Percentiles rank a stretch among this genome's conserved stretches.
phyloP scores from a whole-genome alignment of 805 yeast species.

The Saccharomycopsis fermentans region DNA sequence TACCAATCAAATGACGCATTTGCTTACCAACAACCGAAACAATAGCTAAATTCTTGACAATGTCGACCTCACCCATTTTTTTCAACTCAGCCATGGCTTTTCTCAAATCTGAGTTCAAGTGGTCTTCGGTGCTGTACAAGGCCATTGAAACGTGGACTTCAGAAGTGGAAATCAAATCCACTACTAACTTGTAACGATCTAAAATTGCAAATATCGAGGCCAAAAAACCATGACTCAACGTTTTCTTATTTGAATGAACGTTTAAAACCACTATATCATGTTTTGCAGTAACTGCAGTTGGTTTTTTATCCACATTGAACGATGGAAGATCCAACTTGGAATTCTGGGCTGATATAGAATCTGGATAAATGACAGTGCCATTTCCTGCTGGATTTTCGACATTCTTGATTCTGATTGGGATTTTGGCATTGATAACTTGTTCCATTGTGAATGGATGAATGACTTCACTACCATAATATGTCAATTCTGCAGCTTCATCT shows the following conservation, averaged over 20 bases:
- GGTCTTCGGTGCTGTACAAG: conserved; percentile 65
- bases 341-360: conserved; percentile 78
- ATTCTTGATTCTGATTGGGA: conserved; percentile 93
- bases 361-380: conserved; percentile 93
- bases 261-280: conserved; percentile 85
- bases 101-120: conserved; percentile 41
- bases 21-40: conserved; percentile 93
- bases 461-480: conserved; percentile 96
- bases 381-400: conserved; percentile 88
- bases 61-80: conserved; percentile 79
- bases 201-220: conserved; percentile 82
- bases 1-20: conserved; percentile 94
- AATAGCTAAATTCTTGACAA: conserved; percentile 79
- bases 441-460: conserved; percentile 99
- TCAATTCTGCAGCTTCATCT: conserved; percentile 96
- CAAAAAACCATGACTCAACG: conserved; percentile 87
- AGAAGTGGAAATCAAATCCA: conserved; percentile 91
- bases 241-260: conserved; percentile 88
- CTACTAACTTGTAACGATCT: conserved; percentile 78
- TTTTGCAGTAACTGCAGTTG: conserved; percentile 94
- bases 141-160: conserved; percentile 99
- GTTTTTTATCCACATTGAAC: conserved; percentile 50
- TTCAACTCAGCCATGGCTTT: conserved; percentile 71
- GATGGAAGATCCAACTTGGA: conserved; percentile 88
- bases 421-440: conserved; percentile 91